Base-by-base conservation (phyloP, 768 basidiomycete genomes). In the Terana coerulea region DNA sequence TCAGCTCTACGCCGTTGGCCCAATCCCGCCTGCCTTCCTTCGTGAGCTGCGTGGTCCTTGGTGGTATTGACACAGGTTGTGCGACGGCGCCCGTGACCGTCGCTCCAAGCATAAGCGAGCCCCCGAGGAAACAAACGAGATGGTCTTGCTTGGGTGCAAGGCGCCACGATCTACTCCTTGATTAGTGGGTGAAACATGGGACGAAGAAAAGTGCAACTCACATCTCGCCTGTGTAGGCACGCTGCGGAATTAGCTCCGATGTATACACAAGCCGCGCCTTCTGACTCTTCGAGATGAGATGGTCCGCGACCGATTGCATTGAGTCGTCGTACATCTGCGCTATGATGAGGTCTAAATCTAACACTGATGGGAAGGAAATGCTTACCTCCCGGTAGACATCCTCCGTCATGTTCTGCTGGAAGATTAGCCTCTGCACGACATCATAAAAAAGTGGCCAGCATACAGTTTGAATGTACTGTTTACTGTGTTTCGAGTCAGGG, bases 41-140 rank as follows among this genome's bases (percentile, higher is more conserved):
- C 1, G 84, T 73, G n/a, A 94, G 73, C 55, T 90, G 76, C 2
- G 73, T 71, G n/a, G 72, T 67, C 22, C 70, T 72, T 0, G 91
- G 90, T 11, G 90, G 90, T 28, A 88, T 65, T 9, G 86, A 86
- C 5, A 87, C 80, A 3, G 68, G 71, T 9, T 75, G 64, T 3
- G 67, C 68, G 15, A 75, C 53, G 0, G 85, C 76, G 9, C 86
- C 86, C 2, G 82, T 70, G 1, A 74, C 79, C 2, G 88, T 89
- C 12, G 91, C 89, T 11, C 95, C 93, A 2, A 98, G 79, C 76
- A 98, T 83, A 50, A 98, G 79, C 0, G 90, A 90, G 3, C 93
- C 95, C 17, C 86, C 92, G 29, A 98, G 72, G 80, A 97, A 98
- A 69, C 95, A 98, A 3, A 90, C 93, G 29, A 98, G 80, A 64